Evolutionary conservation across 306 rosid genomes (phyloP).

Genomic region (Fagus sylvatica): DNA sequence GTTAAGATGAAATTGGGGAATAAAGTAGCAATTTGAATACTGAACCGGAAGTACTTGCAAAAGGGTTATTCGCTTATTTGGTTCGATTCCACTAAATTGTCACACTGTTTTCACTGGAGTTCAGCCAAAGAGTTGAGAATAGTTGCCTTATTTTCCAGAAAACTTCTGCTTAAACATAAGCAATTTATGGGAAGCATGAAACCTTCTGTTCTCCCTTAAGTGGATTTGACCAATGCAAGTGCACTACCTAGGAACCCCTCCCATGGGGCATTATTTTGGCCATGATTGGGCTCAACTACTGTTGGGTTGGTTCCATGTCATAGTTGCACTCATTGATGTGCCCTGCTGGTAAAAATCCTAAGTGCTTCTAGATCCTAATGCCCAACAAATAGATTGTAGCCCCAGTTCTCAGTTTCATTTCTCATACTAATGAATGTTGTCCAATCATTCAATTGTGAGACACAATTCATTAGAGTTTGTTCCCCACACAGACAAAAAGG

Average conservation of each 20-base stretch:
- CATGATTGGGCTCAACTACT: not conserved
- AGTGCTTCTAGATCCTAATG: conserved; percentile 3
- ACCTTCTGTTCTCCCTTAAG: not conserved
- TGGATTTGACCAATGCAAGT: not conserved
- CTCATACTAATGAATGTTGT: not conserved
- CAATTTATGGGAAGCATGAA: not conserved
- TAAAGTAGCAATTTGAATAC: not conserved
- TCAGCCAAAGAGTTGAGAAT: not conserved
- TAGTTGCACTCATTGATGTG: conserved; percentile 8
- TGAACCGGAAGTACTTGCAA: not conserved
- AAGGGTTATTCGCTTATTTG: not conserved
- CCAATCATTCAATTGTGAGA: not conserved
- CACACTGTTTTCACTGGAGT: not conserved
- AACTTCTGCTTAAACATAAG: not conserved
- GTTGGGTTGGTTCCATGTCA: conserved; percentile 9
- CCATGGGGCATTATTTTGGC: not conserved
- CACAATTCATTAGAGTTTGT: conserved; percentile 2
- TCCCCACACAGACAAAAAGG: not conserved
- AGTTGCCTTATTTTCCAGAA: not conserved
- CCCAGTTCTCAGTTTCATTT: not conserved
- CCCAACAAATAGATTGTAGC: not conserved
- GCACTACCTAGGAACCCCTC: not conserved
- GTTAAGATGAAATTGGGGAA: not conserved
- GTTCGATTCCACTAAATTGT: not conserved
- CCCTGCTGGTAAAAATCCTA: not conserved